These are phyloP conservation scores for Aspergillus homomorphus DNA, from an alignment of 495 filamentous ascomycete genomes.

Conservation along the genomic window DNA sequence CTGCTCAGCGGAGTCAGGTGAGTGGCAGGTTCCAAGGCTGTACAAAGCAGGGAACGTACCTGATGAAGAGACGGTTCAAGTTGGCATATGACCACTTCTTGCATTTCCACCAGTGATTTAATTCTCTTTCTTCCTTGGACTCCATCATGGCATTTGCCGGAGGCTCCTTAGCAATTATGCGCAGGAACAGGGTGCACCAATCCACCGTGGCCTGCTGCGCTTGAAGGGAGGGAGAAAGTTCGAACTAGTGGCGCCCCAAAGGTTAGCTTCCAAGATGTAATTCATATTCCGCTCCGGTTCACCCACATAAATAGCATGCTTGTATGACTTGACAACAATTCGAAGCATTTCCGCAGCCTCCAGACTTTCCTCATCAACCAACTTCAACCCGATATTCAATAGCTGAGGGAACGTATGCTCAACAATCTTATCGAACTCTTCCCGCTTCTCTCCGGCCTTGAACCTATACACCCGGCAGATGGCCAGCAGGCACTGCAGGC, in stretches of 20 bases:
- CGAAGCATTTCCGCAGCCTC: conserved; percentile 97
- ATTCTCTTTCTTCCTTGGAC: conserved; percentile 81
- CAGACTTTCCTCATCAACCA: conserved; percentile 84
- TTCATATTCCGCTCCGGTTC: background rate
- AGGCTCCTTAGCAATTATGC: conserved; percentile 79
- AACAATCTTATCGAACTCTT: conserved; percentile 91
- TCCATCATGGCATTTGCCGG: conserved; percentile 76
- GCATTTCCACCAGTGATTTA: conserved; percentile 98
- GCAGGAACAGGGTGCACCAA: conserved; percentile 93
- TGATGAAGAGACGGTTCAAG: conserved; percentile 89
- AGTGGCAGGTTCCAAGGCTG: conserved; percentile 7
- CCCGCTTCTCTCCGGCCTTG: conserved; percentile 76
- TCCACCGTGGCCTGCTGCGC: conserved; percentile 79
- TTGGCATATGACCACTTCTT: conserved; percentile 99
- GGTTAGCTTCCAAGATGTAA: conserved; percentile 19
- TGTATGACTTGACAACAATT: conserved; percentile 90
- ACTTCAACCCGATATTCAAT: conserved; percentile 75
- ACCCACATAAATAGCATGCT: conserved; percentile 94
- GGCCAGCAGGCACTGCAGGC: conserved; percentile 88
- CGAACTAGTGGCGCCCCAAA: conserved; percentile 58
- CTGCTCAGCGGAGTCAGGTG: conserved; percentile 38
- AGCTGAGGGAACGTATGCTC: conserved; percentile 89
- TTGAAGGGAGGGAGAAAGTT: conserved; percentile 73
- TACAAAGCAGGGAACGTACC: conserved; percentile 49
- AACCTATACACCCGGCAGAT: conserved; percentile 93